Percentiles rank a stretch among this genome's conserved stretches.
Conservation (phyloP, 352 stramenopile genomes). For the Phytophthora tubulina region DNA sequence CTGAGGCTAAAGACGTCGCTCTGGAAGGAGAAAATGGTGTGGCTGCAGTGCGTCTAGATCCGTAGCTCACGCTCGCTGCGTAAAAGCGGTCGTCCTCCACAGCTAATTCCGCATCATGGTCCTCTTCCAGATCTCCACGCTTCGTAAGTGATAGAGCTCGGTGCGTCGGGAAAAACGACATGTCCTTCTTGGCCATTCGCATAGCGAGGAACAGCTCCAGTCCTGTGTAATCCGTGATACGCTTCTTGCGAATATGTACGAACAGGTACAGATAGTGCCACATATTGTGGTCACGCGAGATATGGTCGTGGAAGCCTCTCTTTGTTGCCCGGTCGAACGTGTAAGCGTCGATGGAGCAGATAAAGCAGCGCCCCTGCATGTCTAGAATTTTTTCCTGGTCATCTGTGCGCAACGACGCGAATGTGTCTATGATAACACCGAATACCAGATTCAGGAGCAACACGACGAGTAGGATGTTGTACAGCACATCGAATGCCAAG, state of each 20-base stretch:
- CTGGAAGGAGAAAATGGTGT: conserved; percentile 28
- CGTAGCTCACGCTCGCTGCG: conserved; percentile 18
- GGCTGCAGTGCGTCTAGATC: conserved; percentile 16
- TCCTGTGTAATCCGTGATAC: conserved; percentile 81
- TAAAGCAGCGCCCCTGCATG: conserved; percentile 80
- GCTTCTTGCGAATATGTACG: conserved; percentile 84
- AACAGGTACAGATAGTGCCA: conserved; percentile 87
- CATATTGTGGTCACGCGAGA: conserved; percentile 83
- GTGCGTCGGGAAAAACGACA: conserved; percentile 81
- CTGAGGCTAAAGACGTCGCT: conserved; percentile 23
- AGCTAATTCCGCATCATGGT: conserved; percentile 2
- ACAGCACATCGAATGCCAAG: conserved; percentile 70
- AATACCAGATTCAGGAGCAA: conserved; percentile 85
- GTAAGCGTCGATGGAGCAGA: conserved; percentile 85
- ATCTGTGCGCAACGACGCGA: conserved; percentile 70
- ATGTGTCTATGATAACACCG: conserved; percentile 85
- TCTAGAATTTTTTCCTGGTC: conserved; percentile 76
- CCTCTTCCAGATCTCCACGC: conserved; percentile 26
- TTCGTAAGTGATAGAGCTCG: conserved; percentile 64
- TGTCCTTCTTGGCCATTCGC: conserved; percentile 78
- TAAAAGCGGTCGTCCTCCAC: conserved; percentile 34
- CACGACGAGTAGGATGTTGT: conserved; percentile 78
- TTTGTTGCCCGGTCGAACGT: conserved; percentile 77
- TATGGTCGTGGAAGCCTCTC: conserved; percentile 78
- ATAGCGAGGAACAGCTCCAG: conserved; percentile 85